Evolutionary conservation across 2,329 filamentous ascomycete species (phyloP), one percentile per base, ranked within the genome.

Genomic region (Xylariaceae sp.): DNA sequence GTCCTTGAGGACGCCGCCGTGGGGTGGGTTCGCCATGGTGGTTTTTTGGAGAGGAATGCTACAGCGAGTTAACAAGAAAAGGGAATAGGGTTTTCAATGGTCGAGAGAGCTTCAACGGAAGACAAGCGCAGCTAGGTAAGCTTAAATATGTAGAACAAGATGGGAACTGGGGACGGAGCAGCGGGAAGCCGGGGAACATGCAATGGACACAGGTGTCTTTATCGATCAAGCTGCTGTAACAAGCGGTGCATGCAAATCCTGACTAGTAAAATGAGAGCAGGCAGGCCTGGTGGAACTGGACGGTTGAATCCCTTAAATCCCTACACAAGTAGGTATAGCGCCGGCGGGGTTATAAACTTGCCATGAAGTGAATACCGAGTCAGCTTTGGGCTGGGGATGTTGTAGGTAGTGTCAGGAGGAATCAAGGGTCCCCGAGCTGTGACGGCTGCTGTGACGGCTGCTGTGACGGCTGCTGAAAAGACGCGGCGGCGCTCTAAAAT

Each of bases 1-100:
- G 80, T 99, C 94, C 87, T 97, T 97, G 70, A 99, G 89, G 80
- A 92, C 80, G 70, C 94, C 94, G 76, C 92, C 92, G 71, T 94
- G 88, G 64, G 89, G 88, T 72, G 83, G 67, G 74, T 86, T 86
- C 68, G 83, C 83, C 83, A 86, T 86, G 63, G 62, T 78, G 67
- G 62, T 4, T 46, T 3, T 35, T 12, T 26, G 30, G 43, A 51
- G 29, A 7, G 34, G 27, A 42, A 29, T 40, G 19, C 34, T 39
- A 48, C n/a, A 51, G 19, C 6, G 26, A 45, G 8, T 51, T n/a
- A 39, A 32, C 26, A 9, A 53, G 31, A 48, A 45, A 43, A 37
- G 42, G 37, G 8, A 46, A 46, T 40, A 34, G 46, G 27, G 19
- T 26, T 45, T 31, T 27, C 43, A 11, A 29, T 27, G 37, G 37